Evolutionary conservation across 2,329 filamentous ascomycete species (phyloP), one percentile per base, ranked within the genome.

Genomic region (Fusarium sp.): DNA sequence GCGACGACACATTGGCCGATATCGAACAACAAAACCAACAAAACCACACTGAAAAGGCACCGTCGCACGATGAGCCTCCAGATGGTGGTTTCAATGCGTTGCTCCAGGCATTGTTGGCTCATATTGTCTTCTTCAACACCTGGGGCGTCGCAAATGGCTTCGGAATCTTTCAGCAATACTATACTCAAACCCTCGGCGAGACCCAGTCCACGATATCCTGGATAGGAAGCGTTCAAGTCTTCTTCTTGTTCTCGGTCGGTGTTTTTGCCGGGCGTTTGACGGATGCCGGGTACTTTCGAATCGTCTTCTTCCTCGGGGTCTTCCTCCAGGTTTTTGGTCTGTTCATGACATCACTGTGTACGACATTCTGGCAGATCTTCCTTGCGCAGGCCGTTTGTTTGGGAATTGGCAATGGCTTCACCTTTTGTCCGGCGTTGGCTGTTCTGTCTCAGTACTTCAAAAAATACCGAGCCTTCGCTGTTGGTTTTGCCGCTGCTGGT

Each of bases 381-480:
- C 76, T 87, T 2, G 78, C 83, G 0, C 85, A 87, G 66, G 84
- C 85, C 6, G 71, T 86, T 3, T 82, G 85, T 43, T 72, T 82
- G 7, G 85, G 85, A 0, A 55, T 86, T 1, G 87, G 87, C 0
- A 83, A 84, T 20, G 89, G 88, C 1, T 83, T 84, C 53, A 79
- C 88, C 9, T 90, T 88, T 73, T 82, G 87, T 13, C 85, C 89
- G 0, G 83, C 85, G 5, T 80, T 91, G 22, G 86, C 88, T 11
- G 81, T 91, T 10, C 77, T 91, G 14, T 85, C 88, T 0, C 86
- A 88, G n/a, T 91, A 91, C 66, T 91, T 91, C 72, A 81, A 82
- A 36, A 82, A 80, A 40, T 83, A 81, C 56, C 82, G 86, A 58
- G 85, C 84, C 1, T 76, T 91, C 5, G 88, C 87, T 7, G 85